Evolutionary conservation across 179 eudicot species (phyloP).

Genomic region (Sideroxylon spinosum): DNA sequence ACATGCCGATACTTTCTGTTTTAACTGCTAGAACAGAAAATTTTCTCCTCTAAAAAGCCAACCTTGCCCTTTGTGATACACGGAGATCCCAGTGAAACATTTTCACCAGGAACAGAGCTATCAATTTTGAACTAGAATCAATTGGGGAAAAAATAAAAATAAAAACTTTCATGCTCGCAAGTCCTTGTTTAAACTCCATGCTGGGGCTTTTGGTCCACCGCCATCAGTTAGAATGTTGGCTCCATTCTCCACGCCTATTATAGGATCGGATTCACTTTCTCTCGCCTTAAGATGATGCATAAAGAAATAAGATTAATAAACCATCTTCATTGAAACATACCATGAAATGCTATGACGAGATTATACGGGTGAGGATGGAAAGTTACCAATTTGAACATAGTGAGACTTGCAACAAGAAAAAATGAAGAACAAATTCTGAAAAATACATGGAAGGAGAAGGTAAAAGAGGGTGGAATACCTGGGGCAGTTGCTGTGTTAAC

Average conservation of each 20-base stretch:
- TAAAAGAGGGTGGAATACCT: conserved; percentile 35
- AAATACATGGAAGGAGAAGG: too few species aligned
- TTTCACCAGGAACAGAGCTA: too few species aligned
- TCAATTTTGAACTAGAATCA: neutral
- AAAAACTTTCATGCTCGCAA: conserved; percentile 26
- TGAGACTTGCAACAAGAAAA: too few species aligned
- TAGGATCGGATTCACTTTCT: conserved; percentile 64
- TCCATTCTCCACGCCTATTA: conserved; percentile 59
- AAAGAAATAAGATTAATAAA: conserved; percentile 2
- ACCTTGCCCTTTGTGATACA: neutral
- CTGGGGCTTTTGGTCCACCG: conserved; percentile 22
- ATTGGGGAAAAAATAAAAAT: neutral
- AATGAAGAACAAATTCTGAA: too few species aligned
- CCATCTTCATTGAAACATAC: too few species aligned
- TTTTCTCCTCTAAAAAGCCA: too few species aligned
- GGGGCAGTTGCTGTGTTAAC: conserved; percentile 40
- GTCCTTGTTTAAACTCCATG: conserved; percentile 37
- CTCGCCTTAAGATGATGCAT: conserved; percentile 31
- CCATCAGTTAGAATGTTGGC: conserved; percentile 29
- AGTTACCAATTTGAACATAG: too few species aligned
- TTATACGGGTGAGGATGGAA: too few species aligned
- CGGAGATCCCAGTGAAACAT: conserved; percentile 1
- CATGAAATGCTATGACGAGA: too few species aligned
- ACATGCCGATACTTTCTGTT: too few species aligned
- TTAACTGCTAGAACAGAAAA: too few species aligned